Conservation (phyloP, 2,329 filamentous ascomycete species). For the Fusarium mundagurra region DNA sequence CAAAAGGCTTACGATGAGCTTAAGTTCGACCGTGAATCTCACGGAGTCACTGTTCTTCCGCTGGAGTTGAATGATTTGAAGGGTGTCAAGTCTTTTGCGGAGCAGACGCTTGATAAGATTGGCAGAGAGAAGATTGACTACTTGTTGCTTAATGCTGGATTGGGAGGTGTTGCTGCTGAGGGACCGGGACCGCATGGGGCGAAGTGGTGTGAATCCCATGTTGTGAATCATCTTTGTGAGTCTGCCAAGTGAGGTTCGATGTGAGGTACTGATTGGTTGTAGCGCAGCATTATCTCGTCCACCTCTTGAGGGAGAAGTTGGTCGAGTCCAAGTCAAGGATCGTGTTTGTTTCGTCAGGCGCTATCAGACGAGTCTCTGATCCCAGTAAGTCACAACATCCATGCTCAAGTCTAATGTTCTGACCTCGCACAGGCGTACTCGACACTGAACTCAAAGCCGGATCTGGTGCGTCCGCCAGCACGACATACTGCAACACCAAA, state of each 20-base stretch:
- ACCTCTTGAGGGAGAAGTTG: constrained; percentile 60
- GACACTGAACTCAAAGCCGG: constrained; percentile 53
- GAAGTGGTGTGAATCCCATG: constrained; percentile 60
- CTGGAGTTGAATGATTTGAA: constrained; percentile 59
- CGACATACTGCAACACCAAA: constrained; percentile 57
- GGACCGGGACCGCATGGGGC: constrained; percentile 49
- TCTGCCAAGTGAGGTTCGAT: background rate
- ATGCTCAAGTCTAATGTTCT: background rate
- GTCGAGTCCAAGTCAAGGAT: constrained; percentile 57
- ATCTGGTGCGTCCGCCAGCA: constrained; percentile 45
- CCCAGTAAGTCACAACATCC: constrained; percentile 40
- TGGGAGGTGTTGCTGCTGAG: no score
- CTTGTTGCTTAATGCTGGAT: no score
- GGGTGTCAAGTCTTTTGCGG: constrained; percentile 47
- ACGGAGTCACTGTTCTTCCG: constrained; percentile 57
- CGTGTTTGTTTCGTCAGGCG: constrained; percentile 62
- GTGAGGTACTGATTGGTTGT: constrained; percentile 6
- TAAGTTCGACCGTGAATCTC: constrained; percentile 52
- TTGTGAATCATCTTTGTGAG: constrained; percentile 64
- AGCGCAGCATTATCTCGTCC: constrained; percentile 65
- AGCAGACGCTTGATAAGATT: no score
- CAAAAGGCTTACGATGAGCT: constrained; percentile 55
- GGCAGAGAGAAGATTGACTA: no score
- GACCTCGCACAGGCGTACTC: constrained; percentile 44
- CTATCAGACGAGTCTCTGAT: constrained; percentile 53